Conservation (phyloP, 148 eudicot species). For the Fagopyrum tataricum region DNA sequence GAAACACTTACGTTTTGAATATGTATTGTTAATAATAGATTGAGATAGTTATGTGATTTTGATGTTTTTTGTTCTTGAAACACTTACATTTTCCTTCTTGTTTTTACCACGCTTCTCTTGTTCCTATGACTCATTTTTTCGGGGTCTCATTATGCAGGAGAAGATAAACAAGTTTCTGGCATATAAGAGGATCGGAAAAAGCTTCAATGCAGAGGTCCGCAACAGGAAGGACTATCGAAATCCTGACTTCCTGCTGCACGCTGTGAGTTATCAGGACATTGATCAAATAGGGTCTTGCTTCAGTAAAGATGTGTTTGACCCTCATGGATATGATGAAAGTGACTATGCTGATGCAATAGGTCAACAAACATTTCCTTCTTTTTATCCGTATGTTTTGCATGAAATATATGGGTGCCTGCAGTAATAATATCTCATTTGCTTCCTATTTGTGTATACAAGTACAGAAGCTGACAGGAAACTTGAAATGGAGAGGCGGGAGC, state of each 20-base stretch:
- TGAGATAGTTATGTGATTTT: too few species aligned
- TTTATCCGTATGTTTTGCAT: not conserved
- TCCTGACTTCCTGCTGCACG: not conserved
- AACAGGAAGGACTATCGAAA: not conserved
- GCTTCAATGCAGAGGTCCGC: constrained; percentile 1
- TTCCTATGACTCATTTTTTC: too few species aligned
- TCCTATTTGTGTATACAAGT: constrained; percentile 13
- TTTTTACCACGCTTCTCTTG: too few species aligned
- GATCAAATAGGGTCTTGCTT: not conserved
- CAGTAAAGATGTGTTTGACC: not conserved
- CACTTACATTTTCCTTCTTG: too few species aligned
- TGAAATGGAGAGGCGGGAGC: constrained; percentile 85
- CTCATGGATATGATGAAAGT: constrained; percentile 38
- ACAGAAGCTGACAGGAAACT: constrained; percentile 87
- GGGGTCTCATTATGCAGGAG: not conserved
- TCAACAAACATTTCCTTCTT: constrained; percentile 9
- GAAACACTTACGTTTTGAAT: too few species aligned
- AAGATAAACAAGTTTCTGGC: not conserved
- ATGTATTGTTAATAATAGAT: too few species aligned
- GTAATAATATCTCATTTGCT: not conserved
- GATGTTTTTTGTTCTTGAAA: too few species aligned
- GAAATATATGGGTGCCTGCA: not conserved
- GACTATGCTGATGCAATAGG: constrained; percentile 91
- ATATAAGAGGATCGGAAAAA: not conserved
- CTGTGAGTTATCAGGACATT: too few species aligned